Conservation (phyloP, 2,329 filamentous ascomycete species). For the Sclerotiophoma versabilis region DNA sequence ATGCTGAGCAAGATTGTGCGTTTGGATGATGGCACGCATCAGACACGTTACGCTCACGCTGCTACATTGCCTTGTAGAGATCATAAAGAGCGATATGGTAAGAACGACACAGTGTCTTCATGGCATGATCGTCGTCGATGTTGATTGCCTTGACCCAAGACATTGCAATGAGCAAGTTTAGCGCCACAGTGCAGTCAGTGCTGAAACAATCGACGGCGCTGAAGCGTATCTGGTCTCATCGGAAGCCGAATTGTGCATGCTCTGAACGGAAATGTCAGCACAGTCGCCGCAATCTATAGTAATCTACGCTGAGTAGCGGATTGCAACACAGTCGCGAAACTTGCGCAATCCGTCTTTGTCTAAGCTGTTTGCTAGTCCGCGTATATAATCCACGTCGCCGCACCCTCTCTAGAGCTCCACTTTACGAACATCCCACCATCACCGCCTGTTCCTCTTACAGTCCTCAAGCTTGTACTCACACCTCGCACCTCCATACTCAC, state of each 20-base stretch:
- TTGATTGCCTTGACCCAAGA: not conserved
- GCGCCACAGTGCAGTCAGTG: constrained; percentile 35
- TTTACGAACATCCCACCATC: constrained; percentile 9
- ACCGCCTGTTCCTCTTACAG: not conserved
- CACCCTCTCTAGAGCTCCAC: constrained; percentile 9
- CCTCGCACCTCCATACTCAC: constrained; percentile 3
- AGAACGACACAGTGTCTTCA: constrained; percentile 10
- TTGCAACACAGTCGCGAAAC: constrained; percentile 23
- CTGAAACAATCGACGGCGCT: constrained; percentile 22
- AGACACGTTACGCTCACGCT: constrained; percentile 1
- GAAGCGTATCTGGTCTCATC: constrained; percentile 36
- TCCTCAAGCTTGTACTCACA: constrained; percentile 1
- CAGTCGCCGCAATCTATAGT: constrained; percentile 21
- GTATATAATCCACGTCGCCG: constrained; percentile 14
- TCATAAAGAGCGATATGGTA: not conserved
- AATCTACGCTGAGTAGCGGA: constrained; percentile 16
- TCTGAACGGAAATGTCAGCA: constrained; percentile 19
- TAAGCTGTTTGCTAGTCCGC: constrained; percentile 5
- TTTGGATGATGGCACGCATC: not conserved
- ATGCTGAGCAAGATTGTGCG: no score
- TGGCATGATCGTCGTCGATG: constrained; percentile 6
- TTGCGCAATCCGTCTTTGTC: constrained; percentile 17
- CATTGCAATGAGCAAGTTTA: constrained; percentile 45
- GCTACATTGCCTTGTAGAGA: no score
- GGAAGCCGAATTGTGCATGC: constrained; percentile 17